These are phyloP conservation scores for Xylariaceae sp. DNA, from an alignment of 2,329 filamentous ascomycete species.

Conservation along the genomic window DNA sequence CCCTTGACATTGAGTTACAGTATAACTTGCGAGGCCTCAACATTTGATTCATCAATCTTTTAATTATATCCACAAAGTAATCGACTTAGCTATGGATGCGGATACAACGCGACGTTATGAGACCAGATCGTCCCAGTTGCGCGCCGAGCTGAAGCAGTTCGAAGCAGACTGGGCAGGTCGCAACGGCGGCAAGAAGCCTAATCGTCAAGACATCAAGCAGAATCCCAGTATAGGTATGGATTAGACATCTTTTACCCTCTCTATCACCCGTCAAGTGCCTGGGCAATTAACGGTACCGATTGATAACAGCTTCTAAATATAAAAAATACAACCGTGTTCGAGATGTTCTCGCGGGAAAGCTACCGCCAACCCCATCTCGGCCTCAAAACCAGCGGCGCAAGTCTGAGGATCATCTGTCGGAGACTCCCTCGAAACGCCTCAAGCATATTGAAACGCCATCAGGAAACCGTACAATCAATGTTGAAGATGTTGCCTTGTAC, in stretches of 20 bases:
- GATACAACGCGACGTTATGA: slow-evolving; percentile 44
- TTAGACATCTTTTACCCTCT: slow-evolving; percentile 12
- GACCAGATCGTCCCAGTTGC: slow-evolving; percentile 50
- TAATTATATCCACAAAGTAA: slow-evolving; percentile 7
- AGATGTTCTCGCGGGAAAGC: slow-evolving; percentile 54
- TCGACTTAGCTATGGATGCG: slow-evolving; percentile 43
- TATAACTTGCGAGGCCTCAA: slow-evolving; percentile 2
- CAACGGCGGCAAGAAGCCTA: slow-evolving; percentile 65
- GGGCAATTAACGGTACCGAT: neutral
- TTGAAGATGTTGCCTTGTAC: slow-evolving; percentile 40
- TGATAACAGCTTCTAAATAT: slow-evolving; percentile 61
- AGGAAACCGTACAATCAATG: slow-evolving; percentile 32
- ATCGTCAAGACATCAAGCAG: slow-evolving; percentile 70
- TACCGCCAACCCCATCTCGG: slow-evolving; percentile 38
- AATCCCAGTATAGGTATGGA: slow-evolving; percentile 63
- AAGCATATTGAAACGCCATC: slow-evolving; percentile 47
- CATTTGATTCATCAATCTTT: slow-evolving; percentile 7
- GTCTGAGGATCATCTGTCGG: slow-evolving; percentile 33
- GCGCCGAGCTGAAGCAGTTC: slow-evolving; percentile 69
- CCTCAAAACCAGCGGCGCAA: slow-evolving; percentile 39
- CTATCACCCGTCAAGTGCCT: neutral
- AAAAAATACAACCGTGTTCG: slow-evolving; percentile 68
- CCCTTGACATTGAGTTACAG: slow-evolving; percentile 7
- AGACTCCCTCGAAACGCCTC: slow-evolving; percentile 51
- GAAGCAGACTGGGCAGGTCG: slow-evolving; percentile 62